phyloP scores from a whole-genome alignment of 306 rosid genomes.

The apple (Malus domestica) region DNA sequence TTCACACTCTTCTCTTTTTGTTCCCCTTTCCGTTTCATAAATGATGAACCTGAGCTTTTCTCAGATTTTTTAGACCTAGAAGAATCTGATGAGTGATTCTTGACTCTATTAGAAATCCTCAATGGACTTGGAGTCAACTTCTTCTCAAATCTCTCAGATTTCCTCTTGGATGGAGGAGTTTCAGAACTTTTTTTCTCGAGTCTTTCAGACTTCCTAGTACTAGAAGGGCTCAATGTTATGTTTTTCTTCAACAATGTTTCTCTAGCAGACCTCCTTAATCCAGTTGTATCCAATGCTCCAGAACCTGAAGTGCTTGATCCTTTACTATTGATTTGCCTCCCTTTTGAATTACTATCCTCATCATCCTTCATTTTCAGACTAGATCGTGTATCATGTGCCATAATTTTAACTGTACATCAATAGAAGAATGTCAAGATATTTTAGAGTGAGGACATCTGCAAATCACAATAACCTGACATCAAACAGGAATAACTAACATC shows the following conservation, averaged over 20 bases:
- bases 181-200: conserved; percentile 26
- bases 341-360: conserved; percentile 26
- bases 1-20: conserved; percentile 44
- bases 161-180: conserved; percentile 23
- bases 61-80: conserved; percentile 32
- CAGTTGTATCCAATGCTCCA: conserved; percentile 26
- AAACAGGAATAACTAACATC: background rate
- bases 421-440: background rate
- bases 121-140: conserved; percentile 39
- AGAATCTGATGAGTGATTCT: conserved; percentile 24
- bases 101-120: conserved; percentile 53
- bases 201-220: conserved; percentile 35
- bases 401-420: conserved; percentile 22
- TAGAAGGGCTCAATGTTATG: conserved; percentile 23
- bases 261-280: conserved; percentile 52
- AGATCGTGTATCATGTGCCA: conserved; percentile 48
- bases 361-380: conserved; percentile 39
- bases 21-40: conserved; percentile 26
- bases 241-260: conserved; percentile 32
- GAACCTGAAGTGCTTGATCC: conserved; percentile 25
- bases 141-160: conserved; percentile 34
- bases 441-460: background rate
- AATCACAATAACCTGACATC: background rate
- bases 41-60: conserved; percentile 37
- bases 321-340: conserved; percentile 22